These are phyloP conservation scores for Camellia japonica DNA, from an alignment of 148 eudicot species.

Conservation along the genomic window DNA sequence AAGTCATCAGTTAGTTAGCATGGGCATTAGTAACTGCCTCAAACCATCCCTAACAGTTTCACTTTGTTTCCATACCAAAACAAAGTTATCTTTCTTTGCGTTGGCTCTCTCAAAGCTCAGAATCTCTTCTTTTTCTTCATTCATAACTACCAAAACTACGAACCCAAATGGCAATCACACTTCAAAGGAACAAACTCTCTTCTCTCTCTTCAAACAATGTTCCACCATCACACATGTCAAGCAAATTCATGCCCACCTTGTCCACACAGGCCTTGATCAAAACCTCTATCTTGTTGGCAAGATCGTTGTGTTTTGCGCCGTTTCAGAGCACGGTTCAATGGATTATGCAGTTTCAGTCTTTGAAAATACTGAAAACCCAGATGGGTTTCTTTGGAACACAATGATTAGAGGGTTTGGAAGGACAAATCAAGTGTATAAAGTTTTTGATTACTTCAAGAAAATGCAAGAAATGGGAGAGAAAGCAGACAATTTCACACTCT, in stretches of 20 bases:
- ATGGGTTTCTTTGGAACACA: slow-evolving; percentile 40
- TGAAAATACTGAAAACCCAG: slow-evolving; percentile 22
- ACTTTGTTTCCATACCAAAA: neutral
- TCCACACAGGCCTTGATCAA: slow-evolving; percentile 22
- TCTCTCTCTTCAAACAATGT: slow-evolving; percentile 22
- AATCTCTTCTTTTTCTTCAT: slow-evolving; percentile 10
- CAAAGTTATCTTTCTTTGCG: neutral
- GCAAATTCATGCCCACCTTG: slow-evolving; percentile 28
- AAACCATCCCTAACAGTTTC: neutral
- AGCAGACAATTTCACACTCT: slow-evolving; percentile 30
- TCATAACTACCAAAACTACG: neutral
- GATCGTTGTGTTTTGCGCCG: slow-evolving; percentile 31
- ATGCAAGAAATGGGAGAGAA: slow-evolving; percentile 27
- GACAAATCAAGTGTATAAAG: slow-evolving; percentile 12
- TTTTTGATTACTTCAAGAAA: slow-evolving; percentile 17
- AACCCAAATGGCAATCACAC: slow-evolving; percentile 9
- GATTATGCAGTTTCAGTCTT: slow-evolving; percentile 26
- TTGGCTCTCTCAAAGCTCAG: slow-evolving; percentile 6
- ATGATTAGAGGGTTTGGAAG: slow-evolving; percentile 40
- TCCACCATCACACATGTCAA: slow-evolving; percentile 20
- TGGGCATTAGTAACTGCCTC: slow-evolving; percentile 15
- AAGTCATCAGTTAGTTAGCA: neutral
- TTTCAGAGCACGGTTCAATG: slow-evolving; percentile 24
- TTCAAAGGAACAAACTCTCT: slow-evolving; percentile 22
- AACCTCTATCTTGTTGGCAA: slow-evolving; percentile 29